Base-by-base conservation (phyloP, 78 protist species). In the Dictyostelium purpureum region DNA sequence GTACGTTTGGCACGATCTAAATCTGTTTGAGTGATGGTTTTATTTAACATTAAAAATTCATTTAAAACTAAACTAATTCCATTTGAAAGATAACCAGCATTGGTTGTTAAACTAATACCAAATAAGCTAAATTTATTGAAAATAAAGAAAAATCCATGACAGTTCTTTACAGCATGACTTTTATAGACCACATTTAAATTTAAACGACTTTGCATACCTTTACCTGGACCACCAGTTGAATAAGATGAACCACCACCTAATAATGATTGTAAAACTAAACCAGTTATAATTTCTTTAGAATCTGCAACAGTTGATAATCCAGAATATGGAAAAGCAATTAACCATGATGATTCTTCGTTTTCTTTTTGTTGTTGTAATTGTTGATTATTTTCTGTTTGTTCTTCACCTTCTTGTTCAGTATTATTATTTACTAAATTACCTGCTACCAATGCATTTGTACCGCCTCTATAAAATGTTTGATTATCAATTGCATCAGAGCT, bases 181-280 rank as follows among this genome's bases (percentile, higher is more conserved):
- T 35, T 2, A 6, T 56, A 76, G 12, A 88, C 88, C 1, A 88
- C 88, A 40, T 65, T 21, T 7, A 73, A 31, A 42, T 90, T 73
- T 14, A 90, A 26, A 21, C 93, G 71, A 35, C 76, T 38, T 52
- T 90, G 83, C 93, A 90, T 90, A 33, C 94, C 94, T 33, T 90
- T 90, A 7, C 94, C 94, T 74, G 94, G 94, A 26, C 94, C 94
- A 51, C 94, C 94, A 7, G 75, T 76, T 2, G 90, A 87, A 77
- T 54, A 90, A n/a, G 88, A 77, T 7, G 49, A 21, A 21, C 94
- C 94, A 43, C 94, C 94, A 24, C 94, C 94, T 7, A 90, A 31
- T 21, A 90, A 49, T 4, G 79, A 40, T 47, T 88, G 93, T 7
- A 88, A 31, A 2, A 88, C 93, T 18, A 65, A 76, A 14, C 73